phyloP scores from a whole-genome alignment of 768 basidiomycete species.

The Udeniomyces megalosporus region DNA sequence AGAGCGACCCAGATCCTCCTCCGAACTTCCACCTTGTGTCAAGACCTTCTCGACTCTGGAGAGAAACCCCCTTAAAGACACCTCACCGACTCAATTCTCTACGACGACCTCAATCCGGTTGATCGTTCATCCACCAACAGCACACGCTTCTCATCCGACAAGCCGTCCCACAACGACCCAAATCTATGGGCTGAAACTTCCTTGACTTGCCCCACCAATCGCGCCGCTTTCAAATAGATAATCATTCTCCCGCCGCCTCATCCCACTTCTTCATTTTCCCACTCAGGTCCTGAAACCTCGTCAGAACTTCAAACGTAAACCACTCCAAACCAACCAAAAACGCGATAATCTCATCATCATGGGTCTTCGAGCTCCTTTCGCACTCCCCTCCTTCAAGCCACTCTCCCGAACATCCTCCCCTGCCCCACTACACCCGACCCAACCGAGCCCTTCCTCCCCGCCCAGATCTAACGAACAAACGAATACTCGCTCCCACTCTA shows the following conservation, averaged over 20 bases:
- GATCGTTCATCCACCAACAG: too few species aligned
- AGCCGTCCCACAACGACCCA: not conserved
- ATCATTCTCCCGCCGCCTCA: not conserved
- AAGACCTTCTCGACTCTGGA: slow-evolving; percentile 13
- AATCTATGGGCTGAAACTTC: slow-evolving; percentile 7
- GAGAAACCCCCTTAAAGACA: slow-evolving; percentile 14
- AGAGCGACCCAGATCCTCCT: not conserved
- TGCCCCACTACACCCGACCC: slow-evolving; percentile 1
- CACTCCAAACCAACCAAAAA: too few species aligned
- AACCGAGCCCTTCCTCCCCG: not conserved
- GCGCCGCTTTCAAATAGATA: too few species aligned
- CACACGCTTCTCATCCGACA: too few species aligned
- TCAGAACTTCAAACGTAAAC: too few species aligned
- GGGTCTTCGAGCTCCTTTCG: slow-evolving; percentile 10
- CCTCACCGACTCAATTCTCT: not conserved
- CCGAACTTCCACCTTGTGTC: not conserved
- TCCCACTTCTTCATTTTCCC: not conserved
- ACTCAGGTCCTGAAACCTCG: too few species aligned
- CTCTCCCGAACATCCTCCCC: slow-evolving; percentile 14
- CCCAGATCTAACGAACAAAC: slow-evolving; percentile 1
- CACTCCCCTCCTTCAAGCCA: slow-evolving; percentile 16
- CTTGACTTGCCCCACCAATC: not conserved
- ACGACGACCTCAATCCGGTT: too few species aligned
- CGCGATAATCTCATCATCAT: too few species aligned
- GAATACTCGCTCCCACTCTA: not conserved